Evolutionary conservation across 2,329 filamentous ascomycete species (phyloP).

Genomic region (Paradendryphiella salina): DNA sequence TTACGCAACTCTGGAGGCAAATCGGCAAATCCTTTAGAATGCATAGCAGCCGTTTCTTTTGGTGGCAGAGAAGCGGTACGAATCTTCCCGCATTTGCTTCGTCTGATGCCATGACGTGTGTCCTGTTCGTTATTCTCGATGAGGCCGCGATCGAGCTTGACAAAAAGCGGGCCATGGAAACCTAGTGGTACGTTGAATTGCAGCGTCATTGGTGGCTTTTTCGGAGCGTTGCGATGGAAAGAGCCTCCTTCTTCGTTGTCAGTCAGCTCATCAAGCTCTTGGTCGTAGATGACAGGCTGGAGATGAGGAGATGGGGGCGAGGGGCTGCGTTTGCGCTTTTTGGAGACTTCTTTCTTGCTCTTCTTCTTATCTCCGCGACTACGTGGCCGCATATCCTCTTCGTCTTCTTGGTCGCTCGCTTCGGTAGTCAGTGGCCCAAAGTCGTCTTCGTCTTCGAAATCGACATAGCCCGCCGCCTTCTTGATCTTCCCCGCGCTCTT

Average conservation of each 20-base stretch:
- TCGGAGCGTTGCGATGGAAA: slow-evolving; percentile 18
- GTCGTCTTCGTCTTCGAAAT: slow-evolving; percentile 45
- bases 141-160: slow-evolving; percentile 47
- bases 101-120: slow-evolving; percentile 23
- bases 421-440: slow-evolving; percentile 29
- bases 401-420: slow-evolving; percentile 27
- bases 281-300: slow-evolving; percentile 38
- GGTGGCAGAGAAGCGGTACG: background rate
- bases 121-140: slow-evolving; percentile 18
- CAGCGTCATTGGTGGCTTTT: slow-evolving; percentile 42
- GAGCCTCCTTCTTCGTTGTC: slow-evolving; percentile 32
- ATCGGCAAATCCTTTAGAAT: slow-evolving; percentile 29
- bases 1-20: slow-evolving; percentile 53
- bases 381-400: slow-evolving; percentile 28
- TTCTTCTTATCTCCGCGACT: slow-evolving; percentile 20
- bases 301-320: slow-evolving; percentile 44
- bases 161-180: slow-evolving; percentile 51
- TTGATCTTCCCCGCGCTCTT: slow-evolving; percentile 45
- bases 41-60: background rate
- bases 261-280: slow-evolving; percentile 33
- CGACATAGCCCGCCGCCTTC: slow-evolving; percentile 46
- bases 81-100: slow-evolving; percentile 15
- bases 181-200: slow-evolving; percentile 54
- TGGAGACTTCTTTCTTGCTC: slow-evolving; percentile 34
- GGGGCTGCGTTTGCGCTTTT: slow-evolving; percentile 44